A percentile compares a stretch with the other conserved stretches of the same genome.
phyloP scores from a whole-genome alignment of 2,329 filamentous ascomycete species.

The Aspergillus chevalieri region DNA sequence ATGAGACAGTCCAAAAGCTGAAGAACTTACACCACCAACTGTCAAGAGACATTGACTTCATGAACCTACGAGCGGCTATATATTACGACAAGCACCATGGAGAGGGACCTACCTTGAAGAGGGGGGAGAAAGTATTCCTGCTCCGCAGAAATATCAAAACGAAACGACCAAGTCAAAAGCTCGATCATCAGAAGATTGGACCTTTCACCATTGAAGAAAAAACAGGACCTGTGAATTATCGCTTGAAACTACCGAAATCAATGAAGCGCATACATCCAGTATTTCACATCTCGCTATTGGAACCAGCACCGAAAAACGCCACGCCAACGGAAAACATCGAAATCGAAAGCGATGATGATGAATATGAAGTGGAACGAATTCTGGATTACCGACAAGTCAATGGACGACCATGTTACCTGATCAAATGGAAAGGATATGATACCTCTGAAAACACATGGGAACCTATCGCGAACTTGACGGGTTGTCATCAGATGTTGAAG shows the following conservation, averaged over 20 bases:
- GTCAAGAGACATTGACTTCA: too few species aligned
- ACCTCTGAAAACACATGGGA: too few species aligned
- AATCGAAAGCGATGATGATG: background rate
- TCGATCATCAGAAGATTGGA: background rate
- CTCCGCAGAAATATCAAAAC: conserved; percentile 2
- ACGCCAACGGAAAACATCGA: too few species aligned
- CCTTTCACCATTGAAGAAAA: conserved; percentile 2
- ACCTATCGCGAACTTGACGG: too few species aligned
- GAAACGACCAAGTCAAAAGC: conserved; percentile 1
- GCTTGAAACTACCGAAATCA: background rate
- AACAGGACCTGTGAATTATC: background rate
- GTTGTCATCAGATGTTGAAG: too few species aligned
- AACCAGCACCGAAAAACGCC: background rate
- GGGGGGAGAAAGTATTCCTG: conserved; percentile 1
- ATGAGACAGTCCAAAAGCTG: background rate
- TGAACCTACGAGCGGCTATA: too few species aligned
- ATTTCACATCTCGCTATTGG: background rate
- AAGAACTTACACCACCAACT: background rate
- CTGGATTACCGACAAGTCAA: background rate
- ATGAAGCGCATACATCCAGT: background rate
- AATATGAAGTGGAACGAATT: background rate
- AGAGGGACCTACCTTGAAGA: too few species aligned
- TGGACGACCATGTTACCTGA: too few species aligned
- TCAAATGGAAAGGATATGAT: too few species aligned
- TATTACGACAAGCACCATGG: too few species aligned